phyloP scores from a whole-genome alignment of 73 alveolate species.

The Durusdinium trenchii region DNA sequence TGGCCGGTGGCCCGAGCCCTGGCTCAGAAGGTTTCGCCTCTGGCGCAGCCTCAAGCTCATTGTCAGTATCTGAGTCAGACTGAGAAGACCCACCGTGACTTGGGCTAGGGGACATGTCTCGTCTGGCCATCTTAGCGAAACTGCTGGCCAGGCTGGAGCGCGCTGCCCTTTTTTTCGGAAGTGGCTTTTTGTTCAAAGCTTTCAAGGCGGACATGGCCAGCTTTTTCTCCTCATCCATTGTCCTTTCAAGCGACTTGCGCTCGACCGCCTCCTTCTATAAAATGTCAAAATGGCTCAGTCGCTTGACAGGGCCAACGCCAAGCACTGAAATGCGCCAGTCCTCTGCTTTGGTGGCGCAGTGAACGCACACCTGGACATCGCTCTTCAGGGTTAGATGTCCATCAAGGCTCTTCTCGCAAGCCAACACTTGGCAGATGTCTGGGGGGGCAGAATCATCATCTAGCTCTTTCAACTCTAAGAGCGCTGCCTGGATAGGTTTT shows the following conservation, averaged over 20 bases:
- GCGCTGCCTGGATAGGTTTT: conserved; percentile 12
- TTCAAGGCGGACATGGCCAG: neutral
- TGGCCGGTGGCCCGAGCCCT: no score
- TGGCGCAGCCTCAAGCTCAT: neutral
- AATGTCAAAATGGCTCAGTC: neutral
- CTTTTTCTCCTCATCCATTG: neutral
- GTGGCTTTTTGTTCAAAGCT: neutral
- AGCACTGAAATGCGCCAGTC: neutral
- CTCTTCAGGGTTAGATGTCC: neutral
- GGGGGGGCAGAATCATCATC: no score
- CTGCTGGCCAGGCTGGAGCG: no score
- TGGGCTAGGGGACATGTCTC: no score
- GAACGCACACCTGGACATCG: neutral
- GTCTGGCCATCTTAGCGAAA: neutral
- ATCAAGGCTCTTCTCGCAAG: neutral
- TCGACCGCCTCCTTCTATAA: neutral
- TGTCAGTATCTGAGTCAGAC: neutral
- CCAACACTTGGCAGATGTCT: neutral
- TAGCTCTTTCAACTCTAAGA: neutral
- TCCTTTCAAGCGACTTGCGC: neutral
- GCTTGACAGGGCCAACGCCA: neutral
- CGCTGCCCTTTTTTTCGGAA: no score
- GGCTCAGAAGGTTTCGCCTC: neutral
- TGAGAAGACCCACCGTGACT: conserved; percentile 17
- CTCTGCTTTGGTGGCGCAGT: neutral